Conservation (phyloP, 1,284 basidiomycete genomes). For the Ustilago hordei region DNA sequence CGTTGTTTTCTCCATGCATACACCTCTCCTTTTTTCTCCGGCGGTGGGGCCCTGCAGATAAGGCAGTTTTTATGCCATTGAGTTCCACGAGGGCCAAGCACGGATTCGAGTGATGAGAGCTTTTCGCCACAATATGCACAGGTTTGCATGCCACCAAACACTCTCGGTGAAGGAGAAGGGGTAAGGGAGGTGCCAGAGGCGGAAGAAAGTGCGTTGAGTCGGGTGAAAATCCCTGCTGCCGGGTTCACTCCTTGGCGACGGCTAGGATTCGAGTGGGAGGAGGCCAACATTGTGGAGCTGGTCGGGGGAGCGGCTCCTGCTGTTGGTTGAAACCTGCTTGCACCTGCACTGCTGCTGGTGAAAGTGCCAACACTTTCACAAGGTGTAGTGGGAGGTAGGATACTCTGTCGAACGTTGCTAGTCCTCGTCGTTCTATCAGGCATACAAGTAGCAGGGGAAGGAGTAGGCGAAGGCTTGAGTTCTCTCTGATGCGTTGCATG, state of each 20-base stretch:
- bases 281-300: slow-evolving; percentile 25
- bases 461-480: slow-evolving; percentile 34
- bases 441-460: slow-evolving; percentile 26
- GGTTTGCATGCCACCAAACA: slow-evolving; percentile 49
- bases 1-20: slow-evolving; percentile 2
- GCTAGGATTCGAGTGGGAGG: neutral
- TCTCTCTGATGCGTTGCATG: slow-evolving; percentile 51
- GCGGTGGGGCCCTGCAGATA: slow-evolving; percentile 33
- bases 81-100: slow-evolving; percentile 52
- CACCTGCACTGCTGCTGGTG: neutral
- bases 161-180: neutral
- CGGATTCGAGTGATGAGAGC: slow-evolving; percentile 51
- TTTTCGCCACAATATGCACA: slow-evolving; percentile 52
- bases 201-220: slow-evolving; percentile 18
- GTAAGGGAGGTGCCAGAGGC: slow-evolving; percentile 14
- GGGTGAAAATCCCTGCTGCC: slow-evolving; percentile 50
- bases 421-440: neutral
- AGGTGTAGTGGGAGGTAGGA: neutral
- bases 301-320: slow-evolving; percentile 56
- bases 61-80: slow-evolving; percentile 56
- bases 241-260: slow-evolving; percentile 20
- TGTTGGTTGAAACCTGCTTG: slow-evolving; percentile 45
- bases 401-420: neutral
- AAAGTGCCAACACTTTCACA: neutral
- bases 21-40: neutral